Evolutionary conservation across 768 basidiomycete genomes (phyloP), one percentile per base, ranked within the genome.

Genomic region (Lactarius psammicola): DNA sequence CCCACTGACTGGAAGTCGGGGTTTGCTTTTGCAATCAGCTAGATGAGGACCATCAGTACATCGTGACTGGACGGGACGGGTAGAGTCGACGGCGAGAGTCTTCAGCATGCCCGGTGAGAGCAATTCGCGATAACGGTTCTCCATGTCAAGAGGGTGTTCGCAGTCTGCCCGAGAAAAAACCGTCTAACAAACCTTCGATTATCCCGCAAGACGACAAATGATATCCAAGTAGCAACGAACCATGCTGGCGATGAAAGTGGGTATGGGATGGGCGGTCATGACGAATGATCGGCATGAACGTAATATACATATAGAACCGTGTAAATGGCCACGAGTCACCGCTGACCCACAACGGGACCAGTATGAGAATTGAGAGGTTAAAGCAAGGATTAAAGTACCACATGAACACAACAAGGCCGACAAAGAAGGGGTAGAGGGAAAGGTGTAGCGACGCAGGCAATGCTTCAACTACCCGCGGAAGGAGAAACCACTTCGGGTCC

Each of bases 401-500:
- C 49, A 53, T 11, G 10, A 53, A 64, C 8, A 64, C 13, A n/a
- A 62, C 20, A 17, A 62, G 36, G 28, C 36, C 30, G 4, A 36
- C 36, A 23, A 38, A 49, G 59, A 62, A 62, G 17, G 55, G 38
- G 36, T 38, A 62, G 26, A 55, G 28, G 26, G 60, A 38, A 7
- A 40, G 34, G 26, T 64, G 63, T 7, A 58, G 28, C 8, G 53
- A 20, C 0, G 36, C 7, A 8, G 56, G 46, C 18, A 31, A 6
- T 8, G 20, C 63, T 11, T 40, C 63, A 13, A 40, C 56, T 17
- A 20, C 34, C 36, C 18, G 18, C 5, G 40, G 17, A 6, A 42
- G 40, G 23, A 53, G 23, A 30, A 53, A 23, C 20, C n/a, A n/a
- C n/a, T 13, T 59, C 1, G n/a, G n/a, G n/a, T 51, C 28, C 7